These are phyloP conservation scores for Phoma herbarum DNA, from an alignment of 2,329 filamentous ascomycete genomes.

Conservation along the genomic window DNA sequence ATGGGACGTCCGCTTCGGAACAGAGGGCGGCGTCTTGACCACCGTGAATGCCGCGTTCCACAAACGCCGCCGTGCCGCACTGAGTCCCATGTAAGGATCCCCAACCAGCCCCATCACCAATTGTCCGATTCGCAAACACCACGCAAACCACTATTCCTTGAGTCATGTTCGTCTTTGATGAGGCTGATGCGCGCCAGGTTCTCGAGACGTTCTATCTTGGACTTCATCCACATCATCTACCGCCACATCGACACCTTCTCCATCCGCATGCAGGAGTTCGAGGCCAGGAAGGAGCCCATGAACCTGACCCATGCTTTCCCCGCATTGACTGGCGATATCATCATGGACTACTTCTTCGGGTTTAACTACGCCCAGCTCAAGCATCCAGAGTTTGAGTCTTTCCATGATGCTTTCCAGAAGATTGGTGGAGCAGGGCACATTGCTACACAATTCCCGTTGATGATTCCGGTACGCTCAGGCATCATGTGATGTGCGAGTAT, in stretches of 20 bases:
- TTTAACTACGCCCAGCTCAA: conserved; percentile 47
- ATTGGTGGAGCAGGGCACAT: conserved; percentile 44
- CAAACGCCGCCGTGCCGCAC: conserved; percentile 43
- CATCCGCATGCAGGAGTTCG: conserved; percentile 42
- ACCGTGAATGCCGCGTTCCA: conserved; percentile 42
- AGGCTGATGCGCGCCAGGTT: conserved; percentile 34
- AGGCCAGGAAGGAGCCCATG: conserved; percentile 40
- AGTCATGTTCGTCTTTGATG: neutral
- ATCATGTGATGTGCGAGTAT: neutral
- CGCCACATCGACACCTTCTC: conserved; percentile 46
- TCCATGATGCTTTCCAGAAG: conserved; percentile 47
- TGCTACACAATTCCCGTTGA: conserved; percentile 44
- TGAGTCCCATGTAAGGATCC: conserved; percentile 42
- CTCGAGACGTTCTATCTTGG: conserved; percentile 46
- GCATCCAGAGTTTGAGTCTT: conserved; percentile 46
- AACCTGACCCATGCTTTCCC: conserved; percentile 48
- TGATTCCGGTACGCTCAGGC: conserved; percentile 37
- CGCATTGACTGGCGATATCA: conserved; percentile 57
- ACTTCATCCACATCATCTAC: conserved; percentile 49
- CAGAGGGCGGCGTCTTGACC: conserved; percentile 38
- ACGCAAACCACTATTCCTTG: neutral
- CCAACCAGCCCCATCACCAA: neutral
- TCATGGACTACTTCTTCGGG: conserved; percentile 55
- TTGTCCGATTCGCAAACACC: conserved; percentile 3
- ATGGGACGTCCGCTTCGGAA: conserved; percentile 47